Conservation (phyloP, 352 stramenopile genomes). For the Phytophthora quininea region DNA sequence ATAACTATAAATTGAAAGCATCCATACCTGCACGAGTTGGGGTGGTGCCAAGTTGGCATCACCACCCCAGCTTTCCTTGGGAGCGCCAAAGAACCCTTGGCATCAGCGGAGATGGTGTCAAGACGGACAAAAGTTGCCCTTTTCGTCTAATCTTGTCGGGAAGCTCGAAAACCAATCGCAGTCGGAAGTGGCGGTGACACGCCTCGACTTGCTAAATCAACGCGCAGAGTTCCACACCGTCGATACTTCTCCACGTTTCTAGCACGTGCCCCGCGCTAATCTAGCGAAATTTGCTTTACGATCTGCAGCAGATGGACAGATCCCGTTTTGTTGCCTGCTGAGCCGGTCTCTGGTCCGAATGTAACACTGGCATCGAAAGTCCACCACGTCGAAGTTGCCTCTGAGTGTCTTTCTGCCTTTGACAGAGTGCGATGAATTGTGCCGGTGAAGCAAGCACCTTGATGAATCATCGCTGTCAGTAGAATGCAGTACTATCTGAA, state of each 20-base stretch:
- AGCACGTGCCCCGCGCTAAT: neutral
- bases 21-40: neutral
- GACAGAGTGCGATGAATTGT: no score
- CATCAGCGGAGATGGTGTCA: neutral
- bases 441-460: no score
- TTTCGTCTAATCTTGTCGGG: neutral
- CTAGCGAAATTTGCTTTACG: neutral
- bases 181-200: neutral
- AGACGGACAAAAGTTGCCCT: neutral
- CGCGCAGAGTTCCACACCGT: neutral
- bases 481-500: no score
- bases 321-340: neutral
- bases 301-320: neutral
- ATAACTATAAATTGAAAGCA: neutral
- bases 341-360: neutral
- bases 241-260: neutral
- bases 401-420: no score
- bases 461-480: no score
- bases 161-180: neutral
- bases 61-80: no score
- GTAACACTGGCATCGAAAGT: neutral
- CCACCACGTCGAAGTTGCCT: no score
- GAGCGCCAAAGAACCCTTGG: neutral
- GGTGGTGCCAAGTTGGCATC: no score
- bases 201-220: conserved; percentile 1